Percentiles rank a stretch among this genome's conserved stretches.
phyloP scores from a whole-genome alignment of 1,284 basidiomycete species.

The Leccinum fallax region DNA sequence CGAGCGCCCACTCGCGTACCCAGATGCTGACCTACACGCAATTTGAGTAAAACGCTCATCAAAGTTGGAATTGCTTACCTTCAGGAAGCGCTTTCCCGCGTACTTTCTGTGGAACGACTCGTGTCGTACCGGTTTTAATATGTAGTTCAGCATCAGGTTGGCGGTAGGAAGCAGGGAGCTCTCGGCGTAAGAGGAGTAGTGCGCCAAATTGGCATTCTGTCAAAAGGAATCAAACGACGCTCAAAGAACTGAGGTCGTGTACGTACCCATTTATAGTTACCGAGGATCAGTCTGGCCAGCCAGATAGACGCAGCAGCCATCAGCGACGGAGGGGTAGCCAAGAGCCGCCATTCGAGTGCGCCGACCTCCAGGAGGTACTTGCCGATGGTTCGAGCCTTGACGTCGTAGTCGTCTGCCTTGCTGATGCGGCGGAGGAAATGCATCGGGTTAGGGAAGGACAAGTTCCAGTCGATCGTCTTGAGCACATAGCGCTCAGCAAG shows the following conservation, averaged over 20 bases:
- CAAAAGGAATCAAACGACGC: neutral
- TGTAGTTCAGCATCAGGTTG: conserved; percentile 1
- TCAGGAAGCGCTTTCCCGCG: neutral
- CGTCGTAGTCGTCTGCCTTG: conserved; percentile 96
- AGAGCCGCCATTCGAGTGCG: conserved; percentile 84
- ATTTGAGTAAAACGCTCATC: neutral
- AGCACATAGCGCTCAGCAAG: conserved; percentile 94
- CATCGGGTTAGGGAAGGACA: conserved; percentile 93
- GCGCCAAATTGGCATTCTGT: neutral
- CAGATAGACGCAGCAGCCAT: conserved; percentile 61
- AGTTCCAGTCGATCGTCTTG: conserved; percentile 89
- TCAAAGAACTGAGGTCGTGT: no score
- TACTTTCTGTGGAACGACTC: neutral
- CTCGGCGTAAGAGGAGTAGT: neutral
- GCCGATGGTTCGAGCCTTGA: conserved; percentile 87
- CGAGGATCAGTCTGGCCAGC: no score
- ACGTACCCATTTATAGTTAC: no score
- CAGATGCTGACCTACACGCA: neutral
- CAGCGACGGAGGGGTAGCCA: conserved; percentile 81
- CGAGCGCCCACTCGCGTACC: neutral
- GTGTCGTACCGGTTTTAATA: neutral
- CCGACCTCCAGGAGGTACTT: conserved; percentile 95
- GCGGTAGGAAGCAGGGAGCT: neutral
- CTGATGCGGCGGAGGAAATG: conserved; percentile 91
- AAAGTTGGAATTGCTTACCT: neutral